A percentile compares a stretch with the other conserved stretches of the same genome.
Conservation (phyloP, 495 filamentous ascomycete genomes). For the Ramalina intermedia region DNA sequence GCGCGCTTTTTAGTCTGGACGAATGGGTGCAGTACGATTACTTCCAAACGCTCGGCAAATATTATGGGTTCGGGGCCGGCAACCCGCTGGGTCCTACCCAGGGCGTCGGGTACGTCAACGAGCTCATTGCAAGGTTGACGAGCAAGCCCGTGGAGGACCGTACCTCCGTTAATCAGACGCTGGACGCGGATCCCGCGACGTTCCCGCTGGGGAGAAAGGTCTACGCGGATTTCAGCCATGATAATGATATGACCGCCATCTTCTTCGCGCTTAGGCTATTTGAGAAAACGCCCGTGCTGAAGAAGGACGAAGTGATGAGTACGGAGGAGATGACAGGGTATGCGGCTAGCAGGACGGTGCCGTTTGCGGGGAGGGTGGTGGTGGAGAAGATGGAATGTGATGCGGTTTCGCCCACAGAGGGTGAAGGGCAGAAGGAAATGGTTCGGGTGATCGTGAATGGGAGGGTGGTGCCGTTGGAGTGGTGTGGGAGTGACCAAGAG, state of each 20-base stretch:
- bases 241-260: constrained; percentile 66
- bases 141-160: constrained; percentile 47
- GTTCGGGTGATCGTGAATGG: constrained; percentile 74
- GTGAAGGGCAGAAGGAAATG: constrained; percentile 31
- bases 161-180: constrained; percentile 57
- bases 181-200: constrained; percentile 42
- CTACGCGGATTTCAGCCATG: constrained; percentile 80
- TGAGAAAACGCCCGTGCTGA: constrained; percentile 38
- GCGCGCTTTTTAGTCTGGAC: constrained; percentile 46
- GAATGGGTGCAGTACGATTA: constrained; percentile 72
- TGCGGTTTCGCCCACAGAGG: constrained; percentile 5
- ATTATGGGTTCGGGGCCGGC: constrained; percentile 63
- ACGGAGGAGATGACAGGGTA: constrained; percentile 38
- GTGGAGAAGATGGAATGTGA: constrained; percentile 71
- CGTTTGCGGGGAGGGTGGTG: constrained; percentile 63
- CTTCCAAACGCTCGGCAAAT: constrained; percentile 60
- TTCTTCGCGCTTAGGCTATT: constrained; percentile 64
- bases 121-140: constrained; percentile 69
- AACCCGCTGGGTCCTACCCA: constrained; percentile 66
- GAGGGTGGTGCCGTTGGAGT: constrained; percentile 53
- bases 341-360: constrained; percentile 59
- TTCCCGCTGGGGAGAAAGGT: constrained; percentile 54
- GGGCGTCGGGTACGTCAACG: constrained; percentile 73
- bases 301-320: constrained; percentile 31
- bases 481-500: constrained; percentile 48